phyloP scores from a whole-genome alignment of 179 eudicot species.

The Vitellaria paradoxa region DNA sequence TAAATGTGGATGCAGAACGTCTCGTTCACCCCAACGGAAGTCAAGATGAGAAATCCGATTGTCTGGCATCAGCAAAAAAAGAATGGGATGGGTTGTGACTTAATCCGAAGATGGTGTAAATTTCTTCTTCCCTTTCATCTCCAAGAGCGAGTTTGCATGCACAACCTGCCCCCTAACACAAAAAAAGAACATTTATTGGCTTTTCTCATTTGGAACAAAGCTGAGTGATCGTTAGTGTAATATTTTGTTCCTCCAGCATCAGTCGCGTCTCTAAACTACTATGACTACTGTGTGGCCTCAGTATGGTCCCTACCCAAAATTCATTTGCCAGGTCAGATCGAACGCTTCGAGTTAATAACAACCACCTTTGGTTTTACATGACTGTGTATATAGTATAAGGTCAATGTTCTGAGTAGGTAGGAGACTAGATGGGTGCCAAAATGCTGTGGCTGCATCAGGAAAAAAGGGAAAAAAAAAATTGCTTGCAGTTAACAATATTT shows the following conservation, averaged over 20 bases:
- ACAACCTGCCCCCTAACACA: neutral
- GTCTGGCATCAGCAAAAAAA: neutral
- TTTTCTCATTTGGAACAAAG: neutral
- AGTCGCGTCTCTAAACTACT: neutral
- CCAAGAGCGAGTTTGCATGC: constrained; percentile 5
- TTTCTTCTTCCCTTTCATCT: neutral
- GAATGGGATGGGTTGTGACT: neutral
- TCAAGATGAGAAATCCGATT: constrained; percentile 4
- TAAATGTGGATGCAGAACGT: constrained; percentile 1
- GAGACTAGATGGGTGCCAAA: neutral
- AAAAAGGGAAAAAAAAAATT: neutral
- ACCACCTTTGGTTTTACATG: too few species aligned
- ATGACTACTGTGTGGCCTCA: neutral
- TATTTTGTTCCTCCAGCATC: neutral
- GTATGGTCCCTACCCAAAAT: neutral
- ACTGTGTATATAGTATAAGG: constrained; percentile 4
- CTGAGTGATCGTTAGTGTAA: neutral
- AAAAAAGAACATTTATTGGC: neutral
- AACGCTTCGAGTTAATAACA: neutral
- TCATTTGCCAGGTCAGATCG: constrained; percentile 5
- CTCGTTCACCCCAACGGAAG: neutral
- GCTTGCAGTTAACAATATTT: neutral
- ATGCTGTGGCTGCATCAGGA: neutral
- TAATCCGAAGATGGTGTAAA: neutral
- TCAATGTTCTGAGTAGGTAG: neutral